Evolutionary conservation across 768 basidiomycete species (phyloP), one percentile per base, ranked within the genome.

Genomic region (Russula olivacea): DNA sequence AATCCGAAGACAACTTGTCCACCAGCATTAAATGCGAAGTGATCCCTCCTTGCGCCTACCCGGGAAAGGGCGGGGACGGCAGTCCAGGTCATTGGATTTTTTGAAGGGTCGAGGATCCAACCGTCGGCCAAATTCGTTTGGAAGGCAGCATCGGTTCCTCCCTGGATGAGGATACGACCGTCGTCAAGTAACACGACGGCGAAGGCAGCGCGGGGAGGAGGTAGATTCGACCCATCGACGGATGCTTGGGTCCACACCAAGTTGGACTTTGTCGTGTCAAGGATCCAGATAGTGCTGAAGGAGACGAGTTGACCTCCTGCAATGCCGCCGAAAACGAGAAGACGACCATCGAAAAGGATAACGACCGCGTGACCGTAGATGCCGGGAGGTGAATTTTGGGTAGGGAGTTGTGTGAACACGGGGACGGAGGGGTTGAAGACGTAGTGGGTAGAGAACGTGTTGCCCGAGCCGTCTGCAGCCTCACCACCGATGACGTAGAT

Each of bases 401-500:
- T 70, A 6, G 87, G 81, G 32, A 93, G 74, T 12, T 72, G 71
- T 1, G 77, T 75, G 72, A 93, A 94, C 7, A 77, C 73, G 25
- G 78, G 76, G 4, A 67, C 66, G 12, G 68, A 74, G 19, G 84
- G 79, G 67, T 81, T 71, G 74, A 90, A 92, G 23, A 80, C 71
- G 68, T 84, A 91, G 59, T 87, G 81, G 51, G 88, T 84, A 6
- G 80, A 76, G 69, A 88, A 85, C 0, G 77, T 81, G 54, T 74
- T 76, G 1, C 78, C 78, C 10, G 92, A 94, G 14, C 84, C 90
- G 72, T 96, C 93, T n/a, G 83, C 83, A 68, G 80, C 85, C 73
- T 88, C 81, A 9, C 93, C 93, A 3, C 93, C 93, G 51, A 88
- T 79, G 40, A 95, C 78, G 74, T 81, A 91, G 12, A 91, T 77